These are phyloP conservation scores for Entomortierella lignicola DNA, from an alignment of 192 early-diverging fungal species.

Conservation along the genomic window DNA sequence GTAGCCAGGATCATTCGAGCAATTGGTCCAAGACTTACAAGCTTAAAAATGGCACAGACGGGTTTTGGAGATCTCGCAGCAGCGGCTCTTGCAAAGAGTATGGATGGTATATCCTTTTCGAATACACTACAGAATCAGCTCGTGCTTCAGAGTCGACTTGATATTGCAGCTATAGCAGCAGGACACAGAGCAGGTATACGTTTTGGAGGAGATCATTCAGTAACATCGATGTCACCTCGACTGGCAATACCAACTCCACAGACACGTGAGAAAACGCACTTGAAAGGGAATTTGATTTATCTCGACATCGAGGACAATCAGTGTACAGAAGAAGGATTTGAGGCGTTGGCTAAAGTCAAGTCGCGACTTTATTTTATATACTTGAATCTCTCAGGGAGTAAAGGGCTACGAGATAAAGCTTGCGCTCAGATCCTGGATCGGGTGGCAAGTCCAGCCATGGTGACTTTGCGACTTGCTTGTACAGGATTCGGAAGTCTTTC, in stretches of 20 bases:
- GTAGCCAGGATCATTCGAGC: conserved; percentile 43
- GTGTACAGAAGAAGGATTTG: conserved; percentile 35
- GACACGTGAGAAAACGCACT: conserved; percentile 23
- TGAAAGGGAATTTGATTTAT: conserved; percentile 28
- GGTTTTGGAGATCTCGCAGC: conserved; percentile 52
- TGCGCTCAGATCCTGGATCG: conserved; percentile 33
- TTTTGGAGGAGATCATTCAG: not conserved
- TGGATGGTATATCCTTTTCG: conserved; percentile 50
- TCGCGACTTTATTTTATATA: conserved; percentile 29
- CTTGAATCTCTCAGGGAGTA: conserved; percentile 34
- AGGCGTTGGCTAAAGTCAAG: conserved; percentile 24
- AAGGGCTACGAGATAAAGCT: conserved; percentile 18
- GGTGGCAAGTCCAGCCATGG: conserved; percentile 25
- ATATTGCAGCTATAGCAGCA: conserved; percentile 31
- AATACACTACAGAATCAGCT: conserved; percentile 27
- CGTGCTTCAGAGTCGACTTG: conserved; percentile 37
- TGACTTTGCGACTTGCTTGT: conserved; percentile 22
- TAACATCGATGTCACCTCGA: not conserved
- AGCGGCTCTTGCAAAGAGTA: conserved; percentile 33
- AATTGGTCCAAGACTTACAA: conserved; percentile 29
- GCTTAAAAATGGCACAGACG: conserved; percentile 48
- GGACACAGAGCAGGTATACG: conserved; percentile 40
- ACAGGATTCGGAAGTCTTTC: conserved; percentile 43
- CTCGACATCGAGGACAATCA: conserved; percentile 48
- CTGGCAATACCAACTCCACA: not conserved